Base-by-base conservation (phyloP, 306 rosid species). In the Prunus dulcis region DNA sequence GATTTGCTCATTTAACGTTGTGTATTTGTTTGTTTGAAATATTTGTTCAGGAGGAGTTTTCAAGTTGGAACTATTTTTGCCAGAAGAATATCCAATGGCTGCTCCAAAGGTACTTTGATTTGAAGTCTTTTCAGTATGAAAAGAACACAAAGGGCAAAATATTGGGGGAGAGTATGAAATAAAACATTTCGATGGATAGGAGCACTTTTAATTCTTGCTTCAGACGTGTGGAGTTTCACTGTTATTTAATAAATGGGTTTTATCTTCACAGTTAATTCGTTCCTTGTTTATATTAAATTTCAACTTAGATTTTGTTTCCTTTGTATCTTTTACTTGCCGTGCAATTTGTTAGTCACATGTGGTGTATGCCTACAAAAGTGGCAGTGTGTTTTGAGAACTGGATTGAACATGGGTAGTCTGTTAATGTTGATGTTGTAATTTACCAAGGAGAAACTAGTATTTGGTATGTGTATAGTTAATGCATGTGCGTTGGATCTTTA, bases 31-130 rank as follows among this genome's bases (percentile, higher is more conserved):
- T 81, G 12, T 72, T 65, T 80, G 57, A 62, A 51, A 71, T 68
- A 43, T 72, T 32, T 74, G 9, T 57, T 57, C 77, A 94, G 98
- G 98, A 20, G 98, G 98, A 15, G 98, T 94, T 74, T 94, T 94
- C 90, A 94, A 94, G 84, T 86, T 94, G 87, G 98, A 94, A 84
- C 85, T 94, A 49, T 94, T 94, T 89, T 86, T 94, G 80, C 98
- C 98, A 14, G 98, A 91, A 82, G 98, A 94, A 85, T 94, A 94
- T 89, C 98, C 98, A 75, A 94, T 94, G 98, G 97, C 97, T 80
- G 98, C 98, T 74, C 98, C 98, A 6, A 94, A 94, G 97, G 98
- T 94, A 82, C 81, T 53, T 56, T 52, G 27, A 46, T 81, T 80
- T 81, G 58, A 14, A 7, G 47, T 79, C 23, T 50, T 77, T 74